Conservation (phyloP, 2,329 filamentous ascomycete genomes). For the Orbilia ellipsospora region DNA sequence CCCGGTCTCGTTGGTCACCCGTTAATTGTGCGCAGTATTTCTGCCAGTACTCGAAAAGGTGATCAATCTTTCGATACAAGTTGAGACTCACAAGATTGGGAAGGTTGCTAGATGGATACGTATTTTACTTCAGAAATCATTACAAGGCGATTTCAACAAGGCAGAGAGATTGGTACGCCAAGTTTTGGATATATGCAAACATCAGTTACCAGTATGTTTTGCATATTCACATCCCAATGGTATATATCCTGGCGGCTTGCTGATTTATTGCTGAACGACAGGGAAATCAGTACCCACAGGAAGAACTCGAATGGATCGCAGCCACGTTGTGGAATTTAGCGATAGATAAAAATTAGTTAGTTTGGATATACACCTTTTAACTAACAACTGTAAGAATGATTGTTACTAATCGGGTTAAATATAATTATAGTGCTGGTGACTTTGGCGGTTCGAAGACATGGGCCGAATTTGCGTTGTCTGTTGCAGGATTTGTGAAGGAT, state of each 20-base stretch:
- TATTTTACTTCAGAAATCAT: slow-evolving; percentile 52
- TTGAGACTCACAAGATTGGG: slow-evolving; percentile 65
- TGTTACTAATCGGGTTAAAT: slow-evolving; percentile 68
- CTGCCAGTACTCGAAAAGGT: slow-evolving; percentile 35
- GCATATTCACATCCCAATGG: not conserved
- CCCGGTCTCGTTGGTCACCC: not conserved
- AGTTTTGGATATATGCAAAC: slow-evolving; percentile 46
- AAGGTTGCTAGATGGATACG: slow-evolving; percentile 58
- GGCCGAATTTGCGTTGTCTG: slow-evolving; percentile 72
- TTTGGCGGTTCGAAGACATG: slow-evolving; percentile 70
- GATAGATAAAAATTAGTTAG: slow-evolving; percentile 58
- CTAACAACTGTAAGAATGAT: not conserved
- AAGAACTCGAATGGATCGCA: slow-evolving; percentile 81
- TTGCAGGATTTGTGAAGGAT: slow-evolving; percentile 72
- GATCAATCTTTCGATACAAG: slow-evolving; percentile 55
- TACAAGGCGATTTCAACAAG: slow-evolving; percentile 25
- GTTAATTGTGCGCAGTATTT: slow-evolving; percentile 25
- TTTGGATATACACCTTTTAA: not conserved
- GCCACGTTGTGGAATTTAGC: slow-evolving; percentile 59
- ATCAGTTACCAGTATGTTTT: slow-evolving; percentile 21
- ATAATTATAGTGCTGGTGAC: slow-evolving; percentile 71
- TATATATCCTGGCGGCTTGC: no score
- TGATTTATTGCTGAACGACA: slow-evolving; percentile 55
- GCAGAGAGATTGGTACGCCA: slow-evolving; percentile 44
- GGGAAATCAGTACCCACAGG: slow-evolving; percentile 68